Evolutionary conservation across 2,329 filamentous ascomycete genomes (phyloP).

Genomic region (Clarireedia homoeocarpa): DNA sequence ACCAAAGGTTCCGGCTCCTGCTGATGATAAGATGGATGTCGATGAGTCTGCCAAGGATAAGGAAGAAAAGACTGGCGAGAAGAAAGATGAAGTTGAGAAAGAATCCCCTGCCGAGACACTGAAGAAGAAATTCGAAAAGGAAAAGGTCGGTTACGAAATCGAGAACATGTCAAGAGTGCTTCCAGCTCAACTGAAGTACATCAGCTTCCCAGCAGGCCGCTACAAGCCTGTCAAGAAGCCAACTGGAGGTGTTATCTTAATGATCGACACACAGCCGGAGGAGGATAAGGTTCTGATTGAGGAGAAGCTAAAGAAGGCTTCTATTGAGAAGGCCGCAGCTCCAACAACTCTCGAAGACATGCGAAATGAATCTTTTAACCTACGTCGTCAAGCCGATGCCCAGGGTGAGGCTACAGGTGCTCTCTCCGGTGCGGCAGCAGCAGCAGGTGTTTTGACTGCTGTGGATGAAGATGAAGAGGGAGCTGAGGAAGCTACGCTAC

Average conservation of each 20-base stretch:
- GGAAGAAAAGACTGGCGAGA: slow-evolving; percentile 43
- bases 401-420: slow-evolving; percentile 20
- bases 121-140: slow-evolving; percentile 90
- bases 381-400: slow-evolving; percentile 35
- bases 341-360: slow-evolving; percentile 27
- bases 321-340: slow-evolving; percentile 51
- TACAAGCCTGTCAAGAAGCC: slow-evolving; percentile 95
- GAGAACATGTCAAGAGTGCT: slow-evolving; percentile 96
- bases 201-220: slow-evolving; percentile 82
- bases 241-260: slow-evolving; percentile 87
- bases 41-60: slow-evolving; percentile 47
- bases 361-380: slow-evolving; percentile 28
- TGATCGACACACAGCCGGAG: slow-evolving; percentile 73
- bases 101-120: slow-evolving; percentile 48
- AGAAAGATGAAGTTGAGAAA: slow-evolving; percentile 56
- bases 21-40: slow-evolving; percentile 80
- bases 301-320: slow-evolving; percentile 81
- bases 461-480: slow-evolving; percentile 78
- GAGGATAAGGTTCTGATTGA: slow-evolving; percentile 78
- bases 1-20: slow-evolving; percentile 48
- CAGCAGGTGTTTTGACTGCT: slow-evolving; percentile 74
- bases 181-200: slow-evolving; percentile 87
- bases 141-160: slow-evolving; percentile 93
- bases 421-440: slow-evolving; percentile 53
- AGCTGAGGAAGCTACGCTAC: slow-evolving; percentile 62